Conservation (phyloP, 1,284 basidiomycete species). For the Pascua sp. region DNA sequence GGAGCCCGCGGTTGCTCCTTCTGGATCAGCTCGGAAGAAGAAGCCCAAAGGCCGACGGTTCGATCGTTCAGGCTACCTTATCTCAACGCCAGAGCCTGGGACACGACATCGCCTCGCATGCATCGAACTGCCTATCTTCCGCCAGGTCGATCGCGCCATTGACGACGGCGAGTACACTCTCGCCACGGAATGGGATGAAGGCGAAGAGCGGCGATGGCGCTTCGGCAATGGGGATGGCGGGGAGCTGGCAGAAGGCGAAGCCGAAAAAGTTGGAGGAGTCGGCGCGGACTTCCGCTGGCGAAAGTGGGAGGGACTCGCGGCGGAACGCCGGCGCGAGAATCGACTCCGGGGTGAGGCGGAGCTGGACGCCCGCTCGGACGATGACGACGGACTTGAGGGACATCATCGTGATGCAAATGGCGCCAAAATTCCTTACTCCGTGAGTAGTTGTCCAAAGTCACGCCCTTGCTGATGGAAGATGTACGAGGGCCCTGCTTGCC, state of each 20-base stretch:
- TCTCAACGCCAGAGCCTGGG: constrained; percentile 27
- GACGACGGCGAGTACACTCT: constrained; percentile 32
- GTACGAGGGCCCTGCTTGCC: constrained; percentile 29
- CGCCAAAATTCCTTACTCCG: constrained; percentile 20
- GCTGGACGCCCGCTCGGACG: too few relatives aligned
- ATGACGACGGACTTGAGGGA: too few relatives aligned
- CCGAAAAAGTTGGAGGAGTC: constrained; percentile 24
- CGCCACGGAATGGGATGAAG: constrained; percentile 22
- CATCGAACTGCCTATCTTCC: constrained; percentile 33
- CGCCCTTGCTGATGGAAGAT: neutral
- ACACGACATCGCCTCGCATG: constrained; percentile 33
- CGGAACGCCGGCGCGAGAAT: neutral
- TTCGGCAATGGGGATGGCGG: constrained; percentile 26
- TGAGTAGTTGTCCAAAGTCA: constrained; percentile 8
- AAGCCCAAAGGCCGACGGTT: neutral
- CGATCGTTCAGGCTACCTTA: constrained; percentile 33
- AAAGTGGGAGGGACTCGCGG: neutral
- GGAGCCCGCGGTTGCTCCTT: too few relatives aligned
- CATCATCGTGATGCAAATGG: too few relatives aligned
- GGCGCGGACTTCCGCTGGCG: constrained; percentile 14
- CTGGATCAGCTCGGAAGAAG: neutral
- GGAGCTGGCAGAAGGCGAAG: constrained; percentile 17
- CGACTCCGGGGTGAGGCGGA: neutral
- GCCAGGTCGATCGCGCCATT: constrained; percentile 22
- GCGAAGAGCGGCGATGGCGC: constrained; percentile 33